phyloP scores from a whole-genome alignment of 2,329 filamentous ascomycete genomes.

The Claviceps fusiformis region DNA sequence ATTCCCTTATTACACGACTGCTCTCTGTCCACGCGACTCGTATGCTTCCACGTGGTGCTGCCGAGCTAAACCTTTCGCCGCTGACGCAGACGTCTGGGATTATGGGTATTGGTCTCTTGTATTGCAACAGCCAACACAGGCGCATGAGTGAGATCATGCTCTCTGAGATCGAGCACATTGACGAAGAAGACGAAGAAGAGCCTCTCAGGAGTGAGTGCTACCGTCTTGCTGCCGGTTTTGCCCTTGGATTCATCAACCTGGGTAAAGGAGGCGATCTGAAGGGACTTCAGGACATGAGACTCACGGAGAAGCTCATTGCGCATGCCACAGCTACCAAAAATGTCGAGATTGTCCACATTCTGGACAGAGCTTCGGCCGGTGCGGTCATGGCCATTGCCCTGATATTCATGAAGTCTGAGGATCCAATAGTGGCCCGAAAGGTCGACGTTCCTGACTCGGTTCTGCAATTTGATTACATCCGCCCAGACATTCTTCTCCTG shows the following conservation, averaged over 20 bases:
- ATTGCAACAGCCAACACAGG: constrained; percentile 89
- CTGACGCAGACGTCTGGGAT: constrained; percentile 91
- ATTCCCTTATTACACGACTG: constrained; percentile 82
- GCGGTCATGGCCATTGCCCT: constrained; percentile 80
- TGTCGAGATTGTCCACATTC: constrained; percentile 79
- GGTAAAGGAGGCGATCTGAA: constrained; percentile 79
- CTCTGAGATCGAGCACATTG: constrained; percentile 84
- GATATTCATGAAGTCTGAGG: constrained; percentile 95
- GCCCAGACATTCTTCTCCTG: constrained; percentile 82
- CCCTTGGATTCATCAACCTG: constrained; percentile 86
- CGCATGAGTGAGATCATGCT: constrained; percentile 99
- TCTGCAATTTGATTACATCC: constrained; percentile 87
- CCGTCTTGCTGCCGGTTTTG: constrained; percentile 82
- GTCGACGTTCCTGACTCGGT: constrained; percentile 84
- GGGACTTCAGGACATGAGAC: constrained; percentile 83
- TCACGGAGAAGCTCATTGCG: constrained; percentile 75
- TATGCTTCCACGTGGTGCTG: constrained; percentile 83
- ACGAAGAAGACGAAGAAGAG: constrained; percentile 69
- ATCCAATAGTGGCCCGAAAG: constrained; percentile 74
- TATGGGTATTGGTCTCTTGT: constrained; percentile 91
- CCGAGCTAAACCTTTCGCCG: constrained; percentile 84
- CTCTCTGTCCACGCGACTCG: constrained; percentile 92
- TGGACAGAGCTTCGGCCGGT: constrained; percentile 87
- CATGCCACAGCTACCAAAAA: constrained; percentile 82
- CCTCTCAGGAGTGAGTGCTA: constrained; percentile 90